Evolutionary conservation across 169 alveolate genomes (phyloP), one percentile per base, ranked within the genome.

Genomic region (Cryptosporidium sp.): DNA sequence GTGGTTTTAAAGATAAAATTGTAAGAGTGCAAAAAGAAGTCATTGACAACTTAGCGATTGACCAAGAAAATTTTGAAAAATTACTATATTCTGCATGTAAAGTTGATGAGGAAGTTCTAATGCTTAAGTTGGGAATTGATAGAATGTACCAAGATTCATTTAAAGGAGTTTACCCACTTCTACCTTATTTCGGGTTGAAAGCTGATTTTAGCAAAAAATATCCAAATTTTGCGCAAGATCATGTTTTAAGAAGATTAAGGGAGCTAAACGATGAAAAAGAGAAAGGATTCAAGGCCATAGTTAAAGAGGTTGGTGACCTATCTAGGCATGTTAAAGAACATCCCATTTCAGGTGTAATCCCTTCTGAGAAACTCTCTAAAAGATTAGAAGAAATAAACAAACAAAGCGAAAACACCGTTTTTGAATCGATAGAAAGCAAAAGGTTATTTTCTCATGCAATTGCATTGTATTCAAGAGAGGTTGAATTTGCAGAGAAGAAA

Each of bases 391-490:
- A 62, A 9, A 75, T 67, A 80, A 80, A 80, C 62, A 31, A 4
- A 3, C 51, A 16, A 39, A 80, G 89, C 53, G 89, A 80, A 44
- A 45, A 80, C 12, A 21, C 26, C 16, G 8, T 80, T 1, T 31
- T 80, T 39, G 80, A 62, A 9, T 62, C 89, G 12, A 14, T 45
- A 23, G 89, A 80, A 23, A 12, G 23, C 16, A 60, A 65, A 21
- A 60, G 75, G 23, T 12, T 39, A 62, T 80, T 80, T 44, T 45
- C 89, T 23, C 89, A 80, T 44, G 89, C 89, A 58, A 44, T 80
- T 16, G 72, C 89, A 16, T 42, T 80, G 18, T 80, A 61, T 65
- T 80, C 89, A 60, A 61, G 89, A 61, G 89, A 80, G 6, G 35
- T 58, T n/a, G 75, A 65, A 18, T 80, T 80, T 44, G 26, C 42